These are phyloP conservation scores for Phyllosticta capitalensis DNA, from an alignment of 2,329 filamentous ascomycete genomes.

Conservation along the genomic window DNA sequence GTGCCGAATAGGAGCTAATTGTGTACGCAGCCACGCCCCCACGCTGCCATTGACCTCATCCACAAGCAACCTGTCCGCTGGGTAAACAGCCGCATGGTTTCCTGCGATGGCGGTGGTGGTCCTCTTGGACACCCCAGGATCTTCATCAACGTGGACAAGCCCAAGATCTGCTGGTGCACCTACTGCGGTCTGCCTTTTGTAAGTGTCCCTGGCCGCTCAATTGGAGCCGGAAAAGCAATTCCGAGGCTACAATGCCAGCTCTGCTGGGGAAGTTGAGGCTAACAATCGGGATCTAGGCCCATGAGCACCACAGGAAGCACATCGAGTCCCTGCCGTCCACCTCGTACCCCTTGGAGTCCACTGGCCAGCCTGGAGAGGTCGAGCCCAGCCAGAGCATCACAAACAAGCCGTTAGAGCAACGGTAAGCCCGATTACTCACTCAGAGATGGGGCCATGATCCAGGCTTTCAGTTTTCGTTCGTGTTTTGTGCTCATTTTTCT, in stretches of 20 bases:
- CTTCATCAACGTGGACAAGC: conserved; percentile 98
- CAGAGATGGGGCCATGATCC: background rate
- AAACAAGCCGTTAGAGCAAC: conserved; percentile 49
- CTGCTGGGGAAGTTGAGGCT: conserved; percentile 4
- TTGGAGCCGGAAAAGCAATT: background rate
- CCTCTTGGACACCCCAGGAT: conserved; percentile 82
- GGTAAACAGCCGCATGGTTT: conserved; percentile 72
- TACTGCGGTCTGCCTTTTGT: conserved; percentile 95
- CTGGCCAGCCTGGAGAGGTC: conserved; percentile 49
- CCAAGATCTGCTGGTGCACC: conserved; percentile 78
- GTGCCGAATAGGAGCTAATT: background rate
- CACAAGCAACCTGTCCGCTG: conserved; percentile 92
- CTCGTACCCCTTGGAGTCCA: conserved; percentile 68
- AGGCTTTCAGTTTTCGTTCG: background rate
- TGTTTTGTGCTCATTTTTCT: background rate
- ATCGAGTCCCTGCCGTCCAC: conserved; percentile 73
- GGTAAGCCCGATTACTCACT: conserved; percentile 35
- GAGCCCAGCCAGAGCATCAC: conserved; percentile 49
- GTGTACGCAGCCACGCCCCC: conserved; percentile 63
- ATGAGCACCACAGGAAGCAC: conserved; percentile 78
- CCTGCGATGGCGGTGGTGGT: conserved; percentile 87
- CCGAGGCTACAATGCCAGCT: background rate
- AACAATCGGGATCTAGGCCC: conserved; percentile 49
- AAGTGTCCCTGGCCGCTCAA: conserved; percentile 34
- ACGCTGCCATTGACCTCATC: conserved; percentile 87